Conservation (phyloP, 768 basidiomycete species). For the Amanita fuliginea region DNA sequence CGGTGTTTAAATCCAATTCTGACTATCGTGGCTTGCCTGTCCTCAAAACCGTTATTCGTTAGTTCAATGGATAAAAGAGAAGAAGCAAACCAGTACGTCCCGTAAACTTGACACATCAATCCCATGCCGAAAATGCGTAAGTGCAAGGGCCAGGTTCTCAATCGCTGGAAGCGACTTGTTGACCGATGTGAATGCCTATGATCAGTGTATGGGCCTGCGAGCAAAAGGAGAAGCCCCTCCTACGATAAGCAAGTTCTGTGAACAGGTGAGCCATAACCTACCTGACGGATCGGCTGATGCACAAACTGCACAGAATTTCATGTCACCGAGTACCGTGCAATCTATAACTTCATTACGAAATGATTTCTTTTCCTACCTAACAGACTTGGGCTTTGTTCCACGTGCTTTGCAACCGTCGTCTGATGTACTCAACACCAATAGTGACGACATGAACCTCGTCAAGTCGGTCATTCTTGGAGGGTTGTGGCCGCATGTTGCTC, state of each 20-base stretch:
- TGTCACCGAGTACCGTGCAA: constrained; percentile 59
- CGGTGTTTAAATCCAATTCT: constrained; percentile 72
- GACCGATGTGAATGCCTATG: constrained; percentile 71
- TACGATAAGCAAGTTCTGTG: constrained; percentile 51
- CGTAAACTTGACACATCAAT: neutral
- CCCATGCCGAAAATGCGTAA: constrained; percentile 16
- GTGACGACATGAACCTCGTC: constrained; percentile 58
- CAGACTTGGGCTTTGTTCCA: constrained; percentile 60
- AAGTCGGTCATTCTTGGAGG: constrained; percentile 82
- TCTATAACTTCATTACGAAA: constrained; percentile 70
- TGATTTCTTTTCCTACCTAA: constrained; percentile 66
- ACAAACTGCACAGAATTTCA: constrained; percentile 54
- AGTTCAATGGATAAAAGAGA: constrained; percentile 78
- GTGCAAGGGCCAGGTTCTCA: constrained; percentile 63
- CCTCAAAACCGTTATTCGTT: constrained; percentile 80
- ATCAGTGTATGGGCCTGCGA: constrained; percentile 44
- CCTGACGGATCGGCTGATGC: constrained; percentile 1
- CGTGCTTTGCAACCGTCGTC: constrained; percentile 31
- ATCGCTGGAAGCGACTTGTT: constrained; percentile 74
- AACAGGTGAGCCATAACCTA: constrained; percentile 35
- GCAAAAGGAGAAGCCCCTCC: constrained; percentile 36
- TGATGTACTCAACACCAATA: constrained; percentile 51
- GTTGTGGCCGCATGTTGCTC: constrained; percentile 76
- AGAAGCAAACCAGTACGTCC: constrained; percentile 54
- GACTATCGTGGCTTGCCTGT: constrained; percentile 73